A percentile compares a stretch with the other conserved stretches of the same genome.
Evolutionary conservation across 805 yeast species (phyloP).

Genomic region (Candida hispaniensis): DNA sequence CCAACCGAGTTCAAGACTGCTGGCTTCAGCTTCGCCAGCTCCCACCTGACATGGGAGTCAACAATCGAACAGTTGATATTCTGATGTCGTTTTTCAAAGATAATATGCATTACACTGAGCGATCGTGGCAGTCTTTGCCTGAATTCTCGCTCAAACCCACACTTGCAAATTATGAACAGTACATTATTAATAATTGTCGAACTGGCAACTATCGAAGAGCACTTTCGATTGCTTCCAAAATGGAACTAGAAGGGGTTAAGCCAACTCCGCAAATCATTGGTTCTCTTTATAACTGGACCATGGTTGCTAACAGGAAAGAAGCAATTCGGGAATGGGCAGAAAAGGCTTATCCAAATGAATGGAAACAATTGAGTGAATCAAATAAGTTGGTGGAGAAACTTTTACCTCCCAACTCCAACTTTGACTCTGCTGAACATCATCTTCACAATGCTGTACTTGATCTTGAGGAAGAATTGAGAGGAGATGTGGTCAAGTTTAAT

Average conservation of each 20-base stretch:
- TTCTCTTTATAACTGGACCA: slow-evolving; percentile 36
- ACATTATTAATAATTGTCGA: slow-evolving; percentile 58
- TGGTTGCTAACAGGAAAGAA: slow-evolving; percentile 30
- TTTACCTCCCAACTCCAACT: slow-evolving; percentile 26
- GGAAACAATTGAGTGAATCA: slow-evolving; percentile 31
- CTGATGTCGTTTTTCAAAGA: slow-evolving; percentile 49
- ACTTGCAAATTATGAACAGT: slow-evolving; percentile 44
- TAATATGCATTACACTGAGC: slow-evolving; percentile 34
- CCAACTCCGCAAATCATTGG: slow-evolving; percentile 24
- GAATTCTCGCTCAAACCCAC: slow-evolving; percentile 44
- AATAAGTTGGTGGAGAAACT: slow-evolving; percentile 26
- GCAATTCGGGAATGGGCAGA: slow-evolving; percentile 35
- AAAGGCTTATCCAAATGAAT: slow-evolving; percentile 28
- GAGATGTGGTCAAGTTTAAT: slow-evolving; percentile 9
- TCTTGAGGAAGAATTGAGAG: slow-evolving; percentile 11
- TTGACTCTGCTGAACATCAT: slow-evolving; percentile 22
- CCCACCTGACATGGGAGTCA: slow-evolving; percentile 42
- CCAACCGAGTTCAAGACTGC: slow-evolving; percentile 42
- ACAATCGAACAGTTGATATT: slow-evolving; percentile 53
- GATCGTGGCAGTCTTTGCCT: slow-evolving; percentile 52
- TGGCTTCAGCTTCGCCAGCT: slow-evolving; percentile 49
- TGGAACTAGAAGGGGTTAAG: slow-evolving; percentile 31
- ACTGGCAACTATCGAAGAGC: slow-evolving; percentile 53
- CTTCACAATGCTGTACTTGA: not conserved
- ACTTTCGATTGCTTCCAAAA: slow-evolving; percentile 37